Evolutionary conservation across 148 eudicot species (phyloP), one percentile per base, ranked within the genome.

Genomic region (Rhododendron kiyosumense): DNA sequence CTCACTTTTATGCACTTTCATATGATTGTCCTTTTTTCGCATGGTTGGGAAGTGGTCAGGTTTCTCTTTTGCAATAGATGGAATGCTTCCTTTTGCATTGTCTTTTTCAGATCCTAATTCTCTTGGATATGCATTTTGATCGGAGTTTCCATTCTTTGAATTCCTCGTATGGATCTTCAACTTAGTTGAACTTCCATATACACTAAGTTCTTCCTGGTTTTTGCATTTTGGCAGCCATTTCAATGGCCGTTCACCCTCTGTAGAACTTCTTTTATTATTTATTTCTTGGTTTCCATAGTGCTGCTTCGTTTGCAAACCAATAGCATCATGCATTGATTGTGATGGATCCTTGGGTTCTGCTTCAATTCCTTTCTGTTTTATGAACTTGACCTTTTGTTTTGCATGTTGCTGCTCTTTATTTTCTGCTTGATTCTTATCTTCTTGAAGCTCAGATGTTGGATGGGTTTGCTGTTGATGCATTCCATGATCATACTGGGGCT

Each of bases 341-440:
- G 89, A 81, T 57, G 87, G 54, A 73, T 83, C 74, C 65, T 84
- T 63, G 74, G 69, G 45, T 49, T 85, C 86, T 51, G 82, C 61
- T 85, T 78, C 84, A 78, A 4, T 73, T 81, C 79, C 89, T 80
- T 87, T 86, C 48, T 45, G 87, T 83, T 87, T 91, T 52, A 85
- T 85, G 17, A 78, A 87, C 81, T 75, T 89, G 41, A 86, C 65
- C 83, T 86, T 89, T 7, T 82, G 88, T 84, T 87, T 89, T 65
- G 22, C 73, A 79, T 34, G 78, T 69, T 84, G 88, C 81, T 89
- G 88, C 87, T 74, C 85, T 85, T 83, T 88, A 59, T 90, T 88
- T 8, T 86, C 89, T 78, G 88, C 84, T 73, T 82, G 85, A 48
- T 51, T 75, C 88, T 92, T 93, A 85, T 91, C 91, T 88, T 88